Evolutionary conservation across 257 asterid genomes (phyloP), one percentile per base, ranked within the genome.

Genomic region (Solanum habrochaites): DNA sequence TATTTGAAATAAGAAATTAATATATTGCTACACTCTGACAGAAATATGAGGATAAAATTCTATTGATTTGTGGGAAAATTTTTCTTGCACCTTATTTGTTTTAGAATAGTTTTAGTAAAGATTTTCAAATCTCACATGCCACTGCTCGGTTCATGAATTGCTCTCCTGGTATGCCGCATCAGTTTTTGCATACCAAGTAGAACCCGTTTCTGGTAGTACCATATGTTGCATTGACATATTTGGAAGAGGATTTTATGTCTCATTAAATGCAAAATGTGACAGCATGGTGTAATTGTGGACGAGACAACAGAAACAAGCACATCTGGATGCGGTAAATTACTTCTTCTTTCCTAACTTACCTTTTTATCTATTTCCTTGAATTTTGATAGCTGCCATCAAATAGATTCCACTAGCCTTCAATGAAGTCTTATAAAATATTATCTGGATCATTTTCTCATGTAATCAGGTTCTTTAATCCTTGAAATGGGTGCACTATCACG

Each of bases 251-350:
- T 80, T 43, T 85, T 88, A 82, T 91, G 89, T 87, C 87, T 82
- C 16, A 82, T 64, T 85, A 85, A 85, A 87, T 90, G 60, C 87
- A 83, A 90, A 88, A 88, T 91, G 86, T 92, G 88, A 90, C 98
- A 97, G 99, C 73, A 94, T 73, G 99, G 99, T 52, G 95, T 97
- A 91, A 90, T 94, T 94, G 96, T 90, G 90, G 90, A 93, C n/a
- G 99, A 97, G 94, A 94, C 94, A 86, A 94, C 98, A 2, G 99
- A 97, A 92, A 97, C 99, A 83, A 97, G 98, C 94, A 97, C 99
- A 78, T 95, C 99, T 86, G 96, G 99, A 43, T 97, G 99, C 88
- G 99, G 99, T 95, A 90, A 85, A 93, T 70, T 15, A 31, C 3
- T 31, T 31, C 87, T 56, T 82, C 67, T 5, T 80, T 80, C 29